Evolutionary conservation across 2,329 filamentous ascomycete genomes (phyloP), one percentile per base, ranked within the genome.

Genomic region (Fusarium begoniae): DNA sequence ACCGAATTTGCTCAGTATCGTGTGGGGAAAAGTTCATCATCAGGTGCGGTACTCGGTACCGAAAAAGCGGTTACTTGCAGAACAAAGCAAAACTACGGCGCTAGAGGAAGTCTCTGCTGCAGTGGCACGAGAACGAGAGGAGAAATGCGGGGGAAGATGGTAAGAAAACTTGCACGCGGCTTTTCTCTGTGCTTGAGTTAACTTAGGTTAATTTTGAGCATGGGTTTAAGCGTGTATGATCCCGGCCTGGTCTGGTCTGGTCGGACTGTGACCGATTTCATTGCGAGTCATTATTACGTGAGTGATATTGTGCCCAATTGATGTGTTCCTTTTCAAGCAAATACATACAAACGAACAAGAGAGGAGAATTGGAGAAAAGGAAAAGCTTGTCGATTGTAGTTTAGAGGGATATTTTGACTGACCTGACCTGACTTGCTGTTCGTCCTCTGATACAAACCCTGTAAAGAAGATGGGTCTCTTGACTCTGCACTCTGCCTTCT

Each of bases 61-160:
- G 48, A 61, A 45, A 50, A 45, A 38, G 37, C 26, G 51, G 61
- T 32, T 62, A 56, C 60, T n/a, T 53, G 50, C 43, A 37, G 32
- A 30, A 38, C 48, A 55, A 65, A 43, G 47, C 55, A 63, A 65
- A 67, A 55, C 47, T 35, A 35, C 30, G 6, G 38, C 53, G 22
- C 54, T 24, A 63, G 28, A 40, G 6, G 10, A 69, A 57, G 58
- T 69, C 45, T 35, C 58, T 32, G 24, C 13, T 38, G 24, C 41
- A 26, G 17, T 38, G 44, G 35, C 43, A 54, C 45, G 45, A 72
- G 58, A 45, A 70, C 50, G n/a, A 55, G 64, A 64, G 61, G 58
- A 72, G 66, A 69, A 77, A 58, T 72, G 74, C 72, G 74, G 73
- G 66, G 70, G 55, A 61, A 63, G 41, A 24, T 40, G 50, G n/a